Conservation (phyloP, 2,329 filamentous ascomycete species). For the Colletotrichum sublineola region DNA sequence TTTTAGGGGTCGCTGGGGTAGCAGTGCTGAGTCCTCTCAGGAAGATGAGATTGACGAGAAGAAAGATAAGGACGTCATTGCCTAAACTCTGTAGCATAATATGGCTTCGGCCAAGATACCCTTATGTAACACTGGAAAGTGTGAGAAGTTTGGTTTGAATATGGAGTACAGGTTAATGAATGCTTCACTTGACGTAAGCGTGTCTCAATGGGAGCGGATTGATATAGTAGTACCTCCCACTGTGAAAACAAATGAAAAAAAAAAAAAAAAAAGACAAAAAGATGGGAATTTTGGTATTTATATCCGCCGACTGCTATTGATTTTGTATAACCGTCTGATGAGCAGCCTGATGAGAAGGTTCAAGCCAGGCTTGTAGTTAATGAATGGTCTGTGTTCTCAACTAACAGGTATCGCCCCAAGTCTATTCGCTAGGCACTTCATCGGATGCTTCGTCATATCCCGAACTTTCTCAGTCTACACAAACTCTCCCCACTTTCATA, state of each 20-base stretch:
- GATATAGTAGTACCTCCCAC: too few relatives aligned
- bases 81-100: background rate
- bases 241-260: too few relatives aligned
- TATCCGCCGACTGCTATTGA: too few relatives aligned
- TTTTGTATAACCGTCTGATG: background rate
- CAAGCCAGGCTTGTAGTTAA: background rate
- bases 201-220: too few relatives aligned
- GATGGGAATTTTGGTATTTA: too few relatives aligned
- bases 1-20: constrained; percentile 20
- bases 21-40: background rate
- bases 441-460: background rate
- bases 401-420: background rate
- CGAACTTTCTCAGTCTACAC: background rate
- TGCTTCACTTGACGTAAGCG: background rate
- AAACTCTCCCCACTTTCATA: constrained; percentile 2
- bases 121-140: background rate
- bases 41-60: constrained; percentile 15
- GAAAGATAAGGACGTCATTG: constrained; percentile 6
- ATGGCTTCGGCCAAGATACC: constrained; percentile 13
- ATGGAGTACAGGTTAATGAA: background rate
- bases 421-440: too few relatives aligned
- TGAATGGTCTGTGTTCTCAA: background rate
- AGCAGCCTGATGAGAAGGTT: background rate
- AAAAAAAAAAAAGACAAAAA: too few relatives aligned
- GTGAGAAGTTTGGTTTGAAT: background rate